Evolutionary conservation across 371 early-diverging fungal genomes (phyloP).

Genomic region (Hamiltosporidium magnivora): DNA sequence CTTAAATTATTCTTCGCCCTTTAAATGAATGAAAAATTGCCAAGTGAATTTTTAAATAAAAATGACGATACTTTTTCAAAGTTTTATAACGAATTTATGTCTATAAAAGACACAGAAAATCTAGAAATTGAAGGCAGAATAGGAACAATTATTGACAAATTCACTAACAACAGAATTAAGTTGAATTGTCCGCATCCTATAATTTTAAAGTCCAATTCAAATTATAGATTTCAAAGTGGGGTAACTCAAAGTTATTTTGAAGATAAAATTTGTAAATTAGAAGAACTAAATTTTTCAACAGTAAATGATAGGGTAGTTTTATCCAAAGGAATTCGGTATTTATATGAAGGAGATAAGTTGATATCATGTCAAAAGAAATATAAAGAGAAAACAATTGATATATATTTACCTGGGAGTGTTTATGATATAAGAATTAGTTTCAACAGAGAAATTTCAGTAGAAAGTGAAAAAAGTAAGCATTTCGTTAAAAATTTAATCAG

Average conservation of each 20-base stretch:
- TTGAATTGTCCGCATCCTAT: not conserved
- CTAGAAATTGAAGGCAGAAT: not conserved
- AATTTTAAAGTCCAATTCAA: not conserved
- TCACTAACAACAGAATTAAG: not conserved
- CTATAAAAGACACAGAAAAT: not conserved
- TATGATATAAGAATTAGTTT: not conserved
- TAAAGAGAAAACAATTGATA: not conserved
- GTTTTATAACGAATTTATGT: not conserved
- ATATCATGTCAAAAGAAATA: not conserved
- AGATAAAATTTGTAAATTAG: not conserved
- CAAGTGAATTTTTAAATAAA: too few relatives aligned
- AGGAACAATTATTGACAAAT: not conserved
- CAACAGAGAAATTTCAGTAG: not conserved
- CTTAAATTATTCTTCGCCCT: too few relatives aligned
- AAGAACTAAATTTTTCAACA: not conserved
- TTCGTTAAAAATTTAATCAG: not conserved
- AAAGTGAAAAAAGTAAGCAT: not conserved
- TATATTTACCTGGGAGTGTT: not conserved
- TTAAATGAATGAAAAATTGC: too few relatives aligned
- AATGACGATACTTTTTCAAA: too few relatives aligned
- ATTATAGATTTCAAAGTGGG: not conserved
- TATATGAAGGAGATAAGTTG: not conserved
- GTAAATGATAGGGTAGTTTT: not conserved
- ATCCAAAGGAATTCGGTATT: not conserved
- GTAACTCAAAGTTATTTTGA: not conserved